Evolutionary conservation across 331 rosid species (phyloP), one percentile per base, ranked within the genome.

Genomic region (Pyracantha coccinea): DNA sequence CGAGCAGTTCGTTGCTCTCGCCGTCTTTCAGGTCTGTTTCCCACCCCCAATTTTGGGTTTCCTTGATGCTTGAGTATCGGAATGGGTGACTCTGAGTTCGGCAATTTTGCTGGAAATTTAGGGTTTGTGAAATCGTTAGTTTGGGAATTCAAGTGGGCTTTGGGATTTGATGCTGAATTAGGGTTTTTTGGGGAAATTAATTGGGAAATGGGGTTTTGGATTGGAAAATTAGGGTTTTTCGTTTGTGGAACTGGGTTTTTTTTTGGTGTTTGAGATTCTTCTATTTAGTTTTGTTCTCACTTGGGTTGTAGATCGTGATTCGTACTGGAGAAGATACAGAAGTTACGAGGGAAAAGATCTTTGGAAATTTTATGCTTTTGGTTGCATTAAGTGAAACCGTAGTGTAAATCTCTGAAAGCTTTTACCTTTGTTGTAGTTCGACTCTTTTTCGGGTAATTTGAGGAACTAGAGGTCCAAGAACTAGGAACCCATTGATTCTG

Each of bases 1-100:
- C 54, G 99, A 96, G 76, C 92, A 92, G 87, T 96, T 96, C 74
- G 91, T 90, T 17, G 97, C 99, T 61, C 98, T 90, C 50, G 83
- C 96, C 11, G 93, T 89, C 8, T 92, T 92, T 41, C 97, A 96
- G 98, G 99, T 96, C 38, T 41, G 73, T 67, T 59, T 81, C 41
- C 23, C 31, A 33, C 13, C 17, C 65, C 38, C 24, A 11, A 8
- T 63, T 53, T 72, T 58, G 12, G 1, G 28, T 23, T 76, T 32
- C 20, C 50, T 52, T 25, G 75, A 23, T 64, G 13, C 25, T 44
- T 25, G 4, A 27, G 21, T 31, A 69, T 72, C 17, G 7, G 50
- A 3, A 32, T 54, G 24, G 44, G 44, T 35, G 44, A 35, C 44
- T 35, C 44, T 10, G 8, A 63, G 15, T 32, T 29, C 66, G 74